A percentile compares a stretch with the other conserved stretches of the same genome.
Conservation (phyloP, 768 basidiomycete species). For the Bullera alba region DNA sequence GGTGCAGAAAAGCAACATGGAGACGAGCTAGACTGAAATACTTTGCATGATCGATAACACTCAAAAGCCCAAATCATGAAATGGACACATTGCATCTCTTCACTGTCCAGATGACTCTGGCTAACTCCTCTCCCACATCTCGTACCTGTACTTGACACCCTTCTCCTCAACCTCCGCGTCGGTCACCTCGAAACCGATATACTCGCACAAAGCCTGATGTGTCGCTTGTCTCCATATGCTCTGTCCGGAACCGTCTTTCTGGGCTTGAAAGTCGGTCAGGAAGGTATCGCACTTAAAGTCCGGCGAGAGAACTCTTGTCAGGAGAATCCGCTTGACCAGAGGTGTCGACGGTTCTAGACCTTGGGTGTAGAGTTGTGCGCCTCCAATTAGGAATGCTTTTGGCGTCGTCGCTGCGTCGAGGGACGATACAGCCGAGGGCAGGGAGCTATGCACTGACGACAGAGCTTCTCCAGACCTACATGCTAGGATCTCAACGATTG, state of each 20-base stretch:
- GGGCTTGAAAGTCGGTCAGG: constrained; percentile 62
- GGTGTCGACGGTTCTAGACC: constrained; percentile 51
- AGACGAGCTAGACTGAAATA: neutral
- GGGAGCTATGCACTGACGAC: constrained; percentile 14
- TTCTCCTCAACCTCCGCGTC: constrained; percentile 72
- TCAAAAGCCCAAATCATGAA: neutral
- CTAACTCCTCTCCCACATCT: constrained; percentile 70
- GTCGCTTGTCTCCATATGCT: constrained; percentile 55
- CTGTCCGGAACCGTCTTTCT: constrained; percentile 21
- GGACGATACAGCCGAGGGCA: constrained; percentile 13
- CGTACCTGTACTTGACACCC: constrained; percentile 77
- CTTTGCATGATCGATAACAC: neutral
- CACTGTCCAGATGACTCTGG: neutral
- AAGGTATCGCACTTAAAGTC: constrained; percentile 81
- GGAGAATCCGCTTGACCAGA: constrained; percentile 70
- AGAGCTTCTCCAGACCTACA: neutral
- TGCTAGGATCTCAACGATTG: constrained; percentile 3
- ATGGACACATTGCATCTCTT: no score
- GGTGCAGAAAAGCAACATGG: no score
- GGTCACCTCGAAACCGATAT: constrained; percentile 75
- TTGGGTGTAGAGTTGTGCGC: constrained; percentile 73
- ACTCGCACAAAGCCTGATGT: constrained; percentile 61
- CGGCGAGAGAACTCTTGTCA: constrained; percentile 73
- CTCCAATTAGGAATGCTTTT: constrained; percentile 83
- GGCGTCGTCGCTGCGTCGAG: constrained; percentile 41